Percentiles rank a stretch among this genome's conserved stretches.
Conservation (phyloP, 257 asterid genomes). For the Primulina eburnea region DNA sequence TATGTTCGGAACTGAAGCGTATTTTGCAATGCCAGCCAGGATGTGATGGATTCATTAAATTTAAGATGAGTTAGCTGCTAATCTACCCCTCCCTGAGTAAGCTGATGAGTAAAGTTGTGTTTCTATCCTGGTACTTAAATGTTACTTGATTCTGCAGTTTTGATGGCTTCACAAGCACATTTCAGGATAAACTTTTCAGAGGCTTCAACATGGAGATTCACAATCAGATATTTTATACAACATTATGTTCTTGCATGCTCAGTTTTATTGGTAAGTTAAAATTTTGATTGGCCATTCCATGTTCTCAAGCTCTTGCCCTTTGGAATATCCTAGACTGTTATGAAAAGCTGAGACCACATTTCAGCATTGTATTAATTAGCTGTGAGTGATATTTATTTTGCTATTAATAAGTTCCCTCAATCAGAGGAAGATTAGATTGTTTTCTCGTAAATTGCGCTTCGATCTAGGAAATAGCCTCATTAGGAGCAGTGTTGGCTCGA, state of each 20-base stretch:
- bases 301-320: constrained; percentile 17
- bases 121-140: constrained; percentile 8
- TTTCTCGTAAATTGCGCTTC: not conserved
- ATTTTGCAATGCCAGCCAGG: constrained; percentile 1
- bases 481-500: too few species aligned
- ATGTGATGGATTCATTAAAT: constrained; percentile 9
- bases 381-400: not conserved
- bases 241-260: constrained; percentile 89
- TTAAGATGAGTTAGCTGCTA: constrained; percentile 1
- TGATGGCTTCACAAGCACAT: constrained; percentile 99
- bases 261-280: constrained; percentile 75
- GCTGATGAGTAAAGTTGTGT: constrained; percentile 13
- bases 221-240: constrained; percentile 93
- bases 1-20: not conserved
- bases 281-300: constrained; percentile 15
- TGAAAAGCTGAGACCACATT: constrained; percentile 16
- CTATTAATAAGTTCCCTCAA: constrained; percentile 5
- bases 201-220: constrained; percentile 99
- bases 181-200: constrained; percentile 94
- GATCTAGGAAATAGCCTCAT: not conserved
- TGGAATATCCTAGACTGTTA: not conserved
- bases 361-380: not conserved
- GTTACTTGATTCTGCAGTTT: constrained; percentile 50
- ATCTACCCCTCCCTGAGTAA: not conserved
- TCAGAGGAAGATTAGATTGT: not conserved